Conservation (phyloP, 148 eudicot species). For the Polygonum aviculare region DNA sequence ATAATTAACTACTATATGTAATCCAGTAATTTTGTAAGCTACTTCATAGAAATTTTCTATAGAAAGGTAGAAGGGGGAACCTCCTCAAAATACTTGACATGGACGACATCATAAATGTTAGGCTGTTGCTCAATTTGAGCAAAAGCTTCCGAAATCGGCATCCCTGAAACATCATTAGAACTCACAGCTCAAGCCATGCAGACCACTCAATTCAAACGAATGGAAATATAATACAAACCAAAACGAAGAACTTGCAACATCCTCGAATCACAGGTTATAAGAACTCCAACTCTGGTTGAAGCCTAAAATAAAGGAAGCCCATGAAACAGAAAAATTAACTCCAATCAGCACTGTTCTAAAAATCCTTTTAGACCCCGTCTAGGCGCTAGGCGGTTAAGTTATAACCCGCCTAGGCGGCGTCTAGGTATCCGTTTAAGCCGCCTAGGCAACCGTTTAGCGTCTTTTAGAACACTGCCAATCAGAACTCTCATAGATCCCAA, state of each 20-base stretch:
- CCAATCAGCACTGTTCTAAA: neutral
- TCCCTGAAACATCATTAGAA: constrained; percentile 40
- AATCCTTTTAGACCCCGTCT: too few species aligned
- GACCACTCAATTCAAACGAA: neutral
- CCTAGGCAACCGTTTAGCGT: too few species aligned
- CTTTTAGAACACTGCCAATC: too few species aligned
- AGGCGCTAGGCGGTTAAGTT: too few species aligned
- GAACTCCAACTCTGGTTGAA: neutral
- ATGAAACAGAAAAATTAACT: neutral
- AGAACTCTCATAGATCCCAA: neutral
- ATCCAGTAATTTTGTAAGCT: neutral
- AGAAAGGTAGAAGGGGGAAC: constrained; percentile 16
- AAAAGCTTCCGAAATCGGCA: constrained; percentile 96
- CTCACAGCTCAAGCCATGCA: neutral
- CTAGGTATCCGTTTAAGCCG: too few species aligned
- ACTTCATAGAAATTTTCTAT: neutral
- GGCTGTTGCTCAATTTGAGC: constrained; percentile 92
- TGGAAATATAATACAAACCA: neutral
- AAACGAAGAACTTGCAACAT: neutral
- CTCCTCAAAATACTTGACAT: constrained; percentile 93
- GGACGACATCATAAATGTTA: constrained; percentile 86
- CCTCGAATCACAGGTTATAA: neutral
- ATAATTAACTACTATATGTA: neutral
- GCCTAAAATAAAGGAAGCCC: neutral
- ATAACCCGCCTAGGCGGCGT: too few species aligned